These are phyloP conservation scores for Penicillium janthinellum DNA, from an alignment of 2,329 filamentous ascomycete species.

Conservation along the genomic window DNA sequence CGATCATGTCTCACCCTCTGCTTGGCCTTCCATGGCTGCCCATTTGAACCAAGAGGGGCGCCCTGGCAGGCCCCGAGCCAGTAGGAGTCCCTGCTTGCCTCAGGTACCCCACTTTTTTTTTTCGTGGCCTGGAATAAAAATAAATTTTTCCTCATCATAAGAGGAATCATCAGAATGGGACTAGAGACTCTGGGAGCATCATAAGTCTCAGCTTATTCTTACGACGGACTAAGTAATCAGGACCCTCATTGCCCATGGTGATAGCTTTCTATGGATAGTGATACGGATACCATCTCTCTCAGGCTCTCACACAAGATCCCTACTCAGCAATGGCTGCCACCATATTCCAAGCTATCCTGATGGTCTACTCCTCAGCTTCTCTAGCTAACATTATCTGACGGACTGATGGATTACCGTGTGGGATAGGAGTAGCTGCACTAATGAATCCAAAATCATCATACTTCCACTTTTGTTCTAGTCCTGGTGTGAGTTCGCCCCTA, in stretches of 20 bases:
- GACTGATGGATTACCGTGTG: not conserved
- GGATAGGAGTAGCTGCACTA: not conserved
- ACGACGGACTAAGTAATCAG: not conserved
- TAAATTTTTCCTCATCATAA: not conserved
- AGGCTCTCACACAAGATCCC: not conserved
- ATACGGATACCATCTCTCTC: no score
- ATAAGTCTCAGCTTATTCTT: not conserved
- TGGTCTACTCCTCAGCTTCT: not conserved
- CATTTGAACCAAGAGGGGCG: not conserved
- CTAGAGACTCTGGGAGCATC: not conserved
- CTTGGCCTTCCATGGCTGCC: constrained; percentile 3
- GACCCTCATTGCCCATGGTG: not conserved
- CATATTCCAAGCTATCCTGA: not conserved
- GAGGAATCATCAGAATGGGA: not conserved
- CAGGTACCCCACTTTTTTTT: not conserved
- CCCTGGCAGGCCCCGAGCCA: not conserved
- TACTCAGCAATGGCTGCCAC: not conserved
- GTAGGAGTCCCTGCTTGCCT: not conserved
- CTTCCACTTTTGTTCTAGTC: not conserved
- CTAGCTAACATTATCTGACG: not conserved
- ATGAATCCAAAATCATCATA: not conserved
- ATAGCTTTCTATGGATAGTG: no score
- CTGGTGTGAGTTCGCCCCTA: not conserved
- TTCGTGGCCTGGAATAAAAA: not conserved
- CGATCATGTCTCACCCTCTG: constrained; percentile 11